Conservation (phyloP, 2,329 filamentous ascomycete genomes). For the Aureobasidium zeae region DNA sequence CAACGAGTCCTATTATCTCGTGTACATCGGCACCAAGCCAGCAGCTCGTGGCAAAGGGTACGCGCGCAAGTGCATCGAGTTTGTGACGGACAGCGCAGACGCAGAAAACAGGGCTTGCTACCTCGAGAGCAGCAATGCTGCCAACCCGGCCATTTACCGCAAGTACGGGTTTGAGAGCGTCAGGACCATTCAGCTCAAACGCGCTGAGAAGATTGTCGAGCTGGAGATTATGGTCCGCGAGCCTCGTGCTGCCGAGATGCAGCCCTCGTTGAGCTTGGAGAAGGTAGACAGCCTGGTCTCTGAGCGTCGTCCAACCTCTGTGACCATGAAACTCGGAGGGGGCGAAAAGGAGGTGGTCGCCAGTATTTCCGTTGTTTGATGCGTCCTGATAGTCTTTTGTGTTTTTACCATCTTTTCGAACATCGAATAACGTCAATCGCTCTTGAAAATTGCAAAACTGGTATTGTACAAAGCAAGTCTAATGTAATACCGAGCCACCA, state of each 20-base stretch:
- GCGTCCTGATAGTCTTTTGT: neutral
- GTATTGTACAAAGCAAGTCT: slow-evolving; percentile 7
- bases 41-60: slow-evolving; percentile 63
- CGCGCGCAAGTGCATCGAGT: slow-evolving; percentile 59
- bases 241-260: slow-evolving; percentile 33
- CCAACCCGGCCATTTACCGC: slow-evolving; percentile 62
- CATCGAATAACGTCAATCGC: no score
- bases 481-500: slow-evolving; percentile 8
- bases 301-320: slow-evolving; percentile 1
- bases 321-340: slow-evolving; percentile 8
- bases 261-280: slow-evolving; percentile 7
- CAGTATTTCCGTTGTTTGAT: slow-evolving; percentile 2
- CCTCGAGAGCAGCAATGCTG: slow-evolving; percentile 63
- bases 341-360: slow-evolving; percentile 8
- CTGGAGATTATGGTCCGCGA: slow-evolving; percentile 78
- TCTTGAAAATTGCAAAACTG: slow-evolving; percentile 5
- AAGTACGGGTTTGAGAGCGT: slow-evolving; percentile 64
- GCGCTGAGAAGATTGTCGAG: slow-evolving; percentile 47
- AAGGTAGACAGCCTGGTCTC: slow-evolving; percentile 14
- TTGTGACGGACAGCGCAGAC: slow-evolving; percentile 62
- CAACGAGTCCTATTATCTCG: slow-evolving; percentile 66
- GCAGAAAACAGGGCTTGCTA: slow-evolving; percentile 59
- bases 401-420: neutral
- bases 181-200: slow-evolving; percentile 53
- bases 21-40: slow-evolving; percentile 71